These are phyloP conservation scores for Ogataea nonfermentans DNA, from an alignment of 805 yeast genomes.

Conservation along the genomic window DNA sequence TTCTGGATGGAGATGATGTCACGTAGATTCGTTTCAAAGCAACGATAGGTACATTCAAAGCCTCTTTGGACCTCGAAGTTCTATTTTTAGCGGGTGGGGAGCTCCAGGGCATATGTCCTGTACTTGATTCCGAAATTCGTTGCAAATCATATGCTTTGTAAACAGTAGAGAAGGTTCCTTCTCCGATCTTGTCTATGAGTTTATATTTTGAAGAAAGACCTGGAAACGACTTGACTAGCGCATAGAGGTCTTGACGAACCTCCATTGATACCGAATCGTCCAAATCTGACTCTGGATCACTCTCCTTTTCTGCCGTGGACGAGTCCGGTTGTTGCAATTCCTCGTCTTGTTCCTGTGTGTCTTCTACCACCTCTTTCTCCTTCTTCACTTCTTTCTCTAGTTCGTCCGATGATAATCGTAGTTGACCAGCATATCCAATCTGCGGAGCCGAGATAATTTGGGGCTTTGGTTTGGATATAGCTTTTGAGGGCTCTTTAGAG, in stretches of 20 bases:
- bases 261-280: slow-evolving; percentile 19
- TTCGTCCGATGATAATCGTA: slow-evolving; percentile 13
- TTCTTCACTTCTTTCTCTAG: slow-evolving; percentile 9
- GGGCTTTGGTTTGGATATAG: not conserved
- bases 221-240: slow-evolving; percentile 31
- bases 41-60: slow-evolving; percentile 43
- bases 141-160: slow-evolving; percentile 52
- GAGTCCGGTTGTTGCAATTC: slow-evolving; percentile 4
- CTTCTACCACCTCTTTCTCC: not conserved
- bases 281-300: slow-evolving; percentile 8
- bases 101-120: slow-evolving; percentile 29
- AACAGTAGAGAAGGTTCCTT: slow-evolving; percentile 80
- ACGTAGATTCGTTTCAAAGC: slow-evolving; percentile 94
- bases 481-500: not conserved
- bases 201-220: slow-evolving; percentile 35
- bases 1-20: slow-evolving; percentile 91
- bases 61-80: slow-evolving; percentile 7
- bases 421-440: not conserved
- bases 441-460: not conserved
- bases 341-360: slow-evolving; percentile 1
- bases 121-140: slow-evolving; percentile 19
- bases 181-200: slow-evolving; percentile 58
- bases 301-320: slow-evolving; percentile 2
- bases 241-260: slow-evolving; percentile 36
- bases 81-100: slow-evolving; percentile 29